Percentiles rank a stretch among this genome's conserved stretches.
phyloP scores from a whole-genome alignment of 192 early-diverging fungal genomes.

The Backusella luteola region DNA sequence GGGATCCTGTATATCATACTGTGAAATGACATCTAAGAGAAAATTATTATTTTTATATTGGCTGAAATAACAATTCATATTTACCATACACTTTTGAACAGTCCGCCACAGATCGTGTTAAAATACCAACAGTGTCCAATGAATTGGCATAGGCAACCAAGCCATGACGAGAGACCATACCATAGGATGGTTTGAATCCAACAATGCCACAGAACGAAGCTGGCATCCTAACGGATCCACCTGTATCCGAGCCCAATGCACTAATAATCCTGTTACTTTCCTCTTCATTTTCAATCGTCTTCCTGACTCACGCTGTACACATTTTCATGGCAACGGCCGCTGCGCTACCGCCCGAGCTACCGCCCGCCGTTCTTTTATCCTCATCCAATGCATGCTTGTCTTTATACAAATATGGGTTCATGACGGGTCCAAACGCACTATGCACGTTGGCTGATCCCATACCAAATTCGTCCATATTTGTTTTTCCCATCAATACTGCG shows the following conservation, averaged over 20 bases:
- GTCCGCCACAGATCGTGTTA: conserved; percentile 62
- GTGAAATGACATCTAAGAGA: conserved; percentile 50
- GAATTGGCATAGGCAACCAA: conserved; percentile 85
- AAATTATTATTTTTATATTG: no score
- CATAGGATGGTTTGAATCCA: conserved; percentile 94
- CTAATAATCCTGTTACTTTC: conserved; percentile 29
- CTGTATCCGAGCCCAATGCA: conserved; percentile 91
- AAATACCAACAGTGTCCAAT: conserved; percentile 85
- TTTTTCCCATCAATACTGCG: conserved; percentile 70
- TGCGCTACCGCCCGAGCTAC: conserved; percentile 91
- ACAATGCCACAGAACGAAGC: conserved; percentile 92
- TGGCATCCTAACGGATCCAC: conserved; percentile 91
- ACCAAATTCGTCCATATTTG: conserved; percentile 97
- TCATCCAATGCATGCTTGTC: background rate
- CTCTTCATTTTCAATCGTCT: background rate
- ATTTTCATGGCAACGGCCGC: conserved; percentile 83
- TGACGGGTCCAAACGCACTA: conserved; percentile 40
- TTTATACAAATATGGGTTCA: conserved; percentile 34
- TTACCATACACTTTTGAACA: conserved; percentile 59
- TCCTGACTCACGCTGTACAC: conserved; percentile 63
- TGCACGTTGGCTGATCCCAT: conserved; percentile 76
- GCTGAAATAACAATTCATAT: background rate
- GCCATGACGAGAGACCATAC: conserved; percentile 79
- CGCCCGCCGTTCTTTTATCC: conserved; percentile 65
- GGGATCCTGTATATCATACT: conserved; percentile 59